Conservation (phyloP, 1,139 yeast species). For the Blastobotrys capitulatus region DNA sequence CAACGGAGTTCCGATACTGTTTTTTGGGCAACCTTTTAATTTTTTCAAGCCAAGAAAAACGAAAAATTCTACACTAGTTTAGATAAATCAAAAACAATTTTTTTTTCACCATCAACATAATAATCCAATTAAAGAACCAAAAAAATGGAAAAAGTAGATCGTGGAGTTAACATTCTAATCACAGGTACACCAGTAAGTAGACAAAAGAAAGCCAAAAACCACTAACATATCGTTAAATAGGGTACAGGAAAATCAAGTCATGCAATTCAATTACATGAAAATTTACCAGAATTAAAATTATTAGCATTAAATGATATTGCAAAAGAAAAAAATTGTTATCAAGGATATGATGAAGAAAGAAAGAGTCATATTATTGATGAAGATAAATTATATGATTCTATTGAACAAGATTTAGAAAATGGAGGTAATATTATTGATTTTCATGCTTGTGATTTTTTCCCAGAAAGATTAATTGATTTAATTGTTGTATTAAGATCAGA, state of each 20-base stretch:
- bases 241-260: constrained; percentile 96
- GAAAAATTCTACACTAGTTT: no score
- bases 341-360: constrained; percentile 79
- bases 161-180: constrained; percentile 57
- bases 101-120: no score
- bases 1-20: no score
- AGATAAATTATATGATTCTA: constrained; percentile 69
- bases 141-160: constrained; percentile 3
- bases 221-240: constrained; percentile 15
- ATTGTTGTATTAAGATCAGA: constrained; percentile 85
- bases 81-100: no score
- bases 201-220: neutral
- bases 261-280: constrained; percentile 54
- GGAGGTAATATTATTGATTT: constrained; percentile 93
- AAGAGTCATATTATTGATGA: constrained; percentile 90
- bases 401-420: constrained; percentile 69
- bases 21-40: no score
- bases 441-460: constrained; percentile 96
- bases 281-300: constrained; percentile 48
- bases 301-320: constrained; percentile 79
- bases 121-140: neutral
- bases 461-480: constrained; percentile 85
- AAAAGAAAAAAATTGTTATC: constrained; percentile 67
- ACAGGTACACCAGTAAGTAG: constrained; percentile 84
- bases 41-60: no score